Conservation (phyloP, 768 basidiomycete species). For the Infundibulicybe gibba region DNA sequence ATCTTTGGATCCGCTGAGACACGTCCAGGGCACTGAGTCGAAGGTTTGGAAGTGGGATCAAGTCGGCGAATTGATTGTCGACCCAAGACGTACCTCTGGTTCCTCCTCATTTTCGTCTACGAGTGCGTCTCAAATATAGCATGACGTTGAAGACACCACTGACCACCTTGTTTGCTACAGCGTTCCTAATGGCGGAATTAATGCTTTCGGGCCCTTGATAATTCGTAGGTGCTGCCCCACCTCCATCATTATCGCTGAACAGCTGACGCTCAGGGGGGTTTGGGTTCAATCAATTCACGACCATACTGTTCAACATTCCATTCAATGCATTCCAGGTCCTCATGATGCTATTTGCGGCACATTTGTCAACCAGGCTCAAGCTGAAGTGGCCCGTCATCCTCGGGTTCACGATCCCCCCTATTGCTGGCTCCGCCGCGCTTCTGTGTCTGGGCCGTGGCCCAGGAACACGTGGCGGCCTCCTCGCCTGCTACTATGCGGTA, state of each 20-base stretch:
- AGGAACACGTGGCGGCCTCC: constrained; percentile 21
- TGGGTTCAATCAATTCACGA: constrained; percentile 35
- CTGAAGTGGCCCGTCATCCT: constrained; percentile 38
- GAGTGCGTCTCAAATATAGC: constrained; percentile 19
- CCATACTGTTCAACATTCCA: constrained; percentile 46
- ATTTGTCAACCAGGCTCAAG: constrained; percentile 29
- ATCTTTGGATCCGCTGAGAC: neutral
- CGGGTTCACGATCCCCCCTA: constrained; percentile 28
- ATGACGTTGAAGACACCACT: neutral
- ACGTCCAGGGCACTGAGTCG: constrained; percentile 29
- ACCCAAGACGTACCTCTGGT: constrained; percentile 42
- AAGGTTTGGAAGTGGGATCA: constrained; percentile 46
- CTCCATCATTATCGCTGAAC: neutral
- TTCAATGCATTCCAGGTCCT: constrained; percentile 39
- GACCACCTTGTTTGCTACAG: constrained; percentile 11
- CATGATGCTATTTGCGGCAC: constrained; percentile 30
- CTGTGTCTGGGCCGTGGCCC: constrained; percentile 26
- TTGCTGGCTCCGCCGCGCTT: constrained; percentile 32
- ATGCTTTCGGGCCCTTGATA: constrained; percentile 40
- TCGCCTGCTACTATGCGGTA: constrained; percentile 37
- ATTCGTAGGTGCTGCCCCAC: constrained; percentile 20
- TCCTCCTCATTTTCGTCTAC: constrained; percentile 36
- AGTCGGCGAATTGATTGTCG: constrained; percentile 30
- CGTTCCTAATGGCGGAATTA: constrained; percentile 35
- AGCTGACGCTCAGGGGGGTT: constrained; percentile 25